phyloP scores from a whole-genome alignment of 2,329 filamentous ascomycete species.

The Monilinia fructigena region DNA sequence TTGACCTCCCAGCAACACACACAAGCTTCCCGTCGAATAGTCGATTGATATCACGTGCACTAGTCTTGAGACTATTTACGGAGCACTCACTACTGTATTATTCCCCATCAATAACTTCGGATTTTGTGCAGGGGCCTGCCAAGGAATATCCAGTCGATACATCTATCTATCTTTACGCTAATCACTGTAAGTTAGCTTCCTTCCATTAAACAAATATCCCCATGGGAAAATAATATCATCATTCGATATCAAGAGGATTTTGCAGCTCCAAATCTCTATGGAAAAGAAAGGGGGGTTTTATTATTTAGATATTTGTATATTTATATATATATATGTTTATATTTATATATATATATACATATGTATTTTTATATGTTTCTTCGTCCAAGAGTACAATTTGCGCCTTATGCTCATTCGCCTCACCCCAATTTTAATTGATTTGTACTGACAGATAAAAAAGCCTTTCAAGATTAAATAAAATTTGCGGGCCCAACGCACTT shows the following conservation, averaged over 20 bases:
- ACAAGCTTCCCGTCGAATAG: not conserved
- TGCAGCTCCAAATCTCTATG: slow-evolving; percentile 5
- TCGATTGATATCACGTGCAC: slow-evolving; percentile 14
- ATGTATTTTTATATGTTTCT: not conserved
- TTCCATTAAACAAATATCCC: slow-evolving; percentile 22
- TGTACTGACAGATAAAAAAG: slow-evolving; percentile 15
- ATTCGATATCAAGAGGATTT: slow-evolving; percentile 5
- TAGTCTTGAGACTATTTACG: not conserved
- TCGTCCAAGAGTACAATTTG: slow-evolving; percentile 9
- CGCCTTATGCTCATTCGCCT: slow-evolving; percentile 14
- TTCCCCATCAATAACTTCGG: slow-evolving; percentile 1
- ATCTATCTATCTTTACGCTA: slow-evolving; percentile 29
- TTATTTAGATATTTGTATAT: not conserved
- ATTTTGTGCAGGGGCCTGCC: slow-evolving; percentile 25
- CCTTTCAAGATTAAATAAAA: slow-evolving; percentile 14
- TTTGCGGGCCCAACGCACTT: slow-evolving; percentile 20
- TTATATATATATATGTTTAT: not conserved
- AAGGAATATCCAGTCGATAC: slow-evolving; percentile 22
- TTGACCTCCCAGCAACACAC: not conserved
- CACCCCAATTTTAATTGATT: slow-evolving; percentile 11
- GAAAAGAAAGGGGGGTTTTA: not conserved
- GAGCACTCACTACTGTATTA: not conserved
- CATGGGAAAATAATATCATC: not conserved
- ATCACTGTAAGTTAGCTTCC: slow-evolving; percentile 33
- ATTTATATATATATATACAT: not conserved